Base-by-base conservation (phyloP, 2,329 filamentous ascomycete species). In the Colletotrichum brevisporum region DNA sequence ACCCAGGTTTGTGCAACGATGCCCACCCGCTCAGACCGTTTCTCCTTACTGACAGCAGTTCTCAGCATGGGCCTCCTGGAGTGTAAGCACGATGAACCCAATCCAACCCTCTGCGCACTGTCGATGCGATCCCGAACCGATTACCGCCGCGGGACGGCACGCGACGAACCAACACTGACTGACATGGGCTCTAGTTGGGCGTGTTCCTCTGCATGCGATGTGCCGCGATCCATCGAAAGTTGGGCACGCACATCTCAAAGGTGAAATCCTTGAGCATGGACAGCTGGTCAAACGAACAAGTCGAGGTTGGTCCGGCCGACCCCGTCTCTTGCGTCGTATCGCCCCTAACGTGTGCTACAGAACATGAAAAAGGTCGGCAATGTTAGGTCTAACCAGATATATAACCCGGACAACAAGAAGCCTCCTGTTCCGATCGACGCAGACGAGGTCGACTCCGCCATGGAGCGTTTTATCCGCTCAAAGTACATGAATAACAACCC, bases 261-360 rank as follows among this genome's bases (percentile, higher is more conserved):
- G 94, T 99, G 84, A 99, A 99, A 82, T 98, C 95, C 45, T 82
- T 99, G 83, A 98, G 93, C 80, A 98, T 99, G 95, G 96, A 99
- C 82, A 96, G 92, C 74, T 99, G 96, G 96, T 91, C 93, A 56
- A 91, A 92, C 76, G 96, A 98, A 70, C 96, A 99, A 83, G 95
- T 99, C 72, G 96, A 99, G 83, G 95, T 97, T 85, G 82, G 89
- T 82, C 60, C 41, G 15, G 41, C 21, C 68, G 43, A 12, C 61
- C 52, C 36, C 36, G 31, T 15, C 16, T 27, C 6, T 13, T 21
- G 53, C 10, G 8, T 43, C 15, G 36, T 18, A 18, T 31, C 26
- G 43, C 48, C 27, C 10, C 61, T 57, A 53, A 63, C 47, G 26
- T 21, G 12, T n/a, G 18, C 26, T 31, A 36, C 75, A 98, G 94